Percentiles rank a stretch among this genome's conserved stretches.
Conservation (phyloP, 2,329 filamentous ascomycete genomes). For the Ceratocystis papillata region DNA sequence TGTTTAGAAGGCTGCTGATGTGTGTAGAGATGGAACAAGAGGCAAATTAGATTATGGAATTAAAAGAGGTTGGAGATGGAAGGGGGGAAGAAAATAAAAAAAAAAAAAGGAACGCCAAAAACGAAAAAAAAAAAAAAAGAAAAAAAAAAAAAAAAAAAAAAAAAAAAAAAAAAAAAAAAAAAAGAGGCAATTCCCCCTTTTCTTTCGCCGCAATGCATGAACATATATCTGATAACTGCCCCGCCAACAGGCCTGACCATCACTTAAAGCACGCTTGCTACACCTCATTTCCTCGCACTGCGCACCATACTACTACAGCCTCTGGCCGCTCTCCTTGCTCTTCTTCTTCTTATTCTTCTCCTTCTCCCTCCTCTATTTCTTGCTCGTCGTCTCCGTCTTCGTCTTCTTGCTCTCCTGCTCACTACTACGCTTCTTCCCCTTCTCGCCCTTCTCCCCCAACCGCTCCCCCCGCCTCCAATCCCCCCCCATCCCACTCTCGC, state of each 20-base stretch:
- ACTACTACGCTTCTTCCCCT: not conserved
- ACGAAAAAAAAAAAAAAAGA: not conserved
- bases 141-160: not conserved
- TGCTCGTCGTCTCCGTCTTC: no score
- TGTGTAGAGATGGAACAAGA: not conserved
- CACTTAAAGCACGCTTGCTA: no score
- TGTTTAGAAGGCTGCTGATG: not conserved
- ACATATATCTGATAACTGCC: conserved; percentile 1
- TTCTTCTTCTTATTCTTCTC: no score
- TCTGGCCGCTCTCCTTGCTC: no score
- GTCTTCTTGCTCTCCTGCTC: no score
- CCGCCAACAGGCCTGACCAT: not conserved
- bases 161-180: not conserved
- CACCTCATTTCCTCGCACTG: no score
- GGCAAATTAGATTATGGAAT: not conserved
- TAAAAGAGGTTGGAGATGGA: not conserved
- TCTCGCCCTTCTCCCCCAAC: not conserved
- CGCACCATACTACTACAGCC: no score
- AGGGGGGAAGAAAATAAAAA: not conserved
- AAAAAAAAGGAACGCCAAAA: no score
- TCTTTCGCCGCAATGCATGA: not conserved
- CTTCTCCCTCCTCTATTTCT: no score
- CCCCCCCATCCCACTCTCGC: not conserved
- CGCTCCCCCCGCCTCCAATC: not conserved
- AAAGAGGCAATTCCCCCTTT: not conserved